These are phyloP conservation scores for Boletus pseudopeckii DNA, from an alignment of 768 basidiomycete genomes.

Conservation along the genomic window DNA sequence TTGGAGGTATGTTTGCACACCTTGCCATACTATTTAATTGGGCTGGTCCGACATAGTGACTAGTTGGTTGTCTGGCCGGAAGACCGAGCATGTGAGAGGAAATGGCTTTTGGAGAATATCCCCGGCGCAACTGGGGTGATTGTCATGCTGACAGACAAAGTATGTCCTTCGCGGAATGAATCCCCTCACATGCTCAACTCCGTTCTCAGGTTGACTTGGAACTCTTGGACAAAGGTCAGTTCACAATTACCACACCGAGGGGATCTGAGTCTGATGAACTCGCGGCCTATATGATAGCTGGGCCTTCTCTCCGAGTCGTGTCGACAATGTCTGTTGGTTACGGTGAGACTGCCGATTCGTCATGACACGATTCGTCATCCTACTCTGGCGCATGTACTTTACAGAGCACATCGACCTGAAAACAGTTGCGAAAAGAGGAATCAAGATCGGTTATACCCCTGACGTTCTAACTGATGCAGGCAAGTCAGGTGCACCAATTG, in stretches of 20 bases:
- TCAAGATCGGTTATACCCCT: conserved; percentile 88
- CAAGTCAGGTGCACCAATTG: conserved; percentile 22
- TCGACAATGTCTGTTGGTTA: conserved; percentile 94
- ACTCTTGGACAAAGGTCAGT: conserved; percentile 41
- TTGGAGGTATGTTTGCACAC: conserved; percentile 44
- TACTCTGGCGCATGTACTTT: neutral
- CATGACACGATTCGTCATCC: neutral
- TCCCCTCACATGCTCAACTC: neutral
- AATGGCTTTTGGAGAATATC: conserved; percentile 74
- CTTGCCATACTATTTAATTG: neutral
- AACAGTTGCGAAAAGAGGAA: conserved; percentile 53
- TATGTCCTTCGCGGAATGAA: conserved; percentile 23
- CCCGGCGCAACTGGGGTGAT: conserved; percentile 61
- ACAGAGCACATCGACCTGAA: conserved; percentile 81
- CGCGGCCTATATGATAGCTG: conserved; percentile 60
- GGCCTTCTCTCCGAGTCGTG: conserved; percentile 70
- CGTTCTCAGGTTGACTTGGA: conserved; percentile 63
- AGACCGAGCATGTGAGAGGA: conserved; percentile 52
- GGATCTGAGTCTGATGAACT: neutral
- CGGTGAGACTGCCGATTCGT: conserved; percentile 41
- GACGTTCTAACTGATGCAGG: conserved; percentile 93
- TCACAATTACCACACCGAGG: neutral
- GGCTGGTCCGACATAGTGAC: neutral
- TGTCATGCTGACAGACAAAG: conserved; percentile 72
- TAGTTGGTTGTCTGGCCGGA: conserved; percentile 52